These are phyloP conservation scores for Fusarium sp. DNA, from an alignment of 2,329 filamentous ascomycete genomes.

Conservation along the genomic window DNA sequence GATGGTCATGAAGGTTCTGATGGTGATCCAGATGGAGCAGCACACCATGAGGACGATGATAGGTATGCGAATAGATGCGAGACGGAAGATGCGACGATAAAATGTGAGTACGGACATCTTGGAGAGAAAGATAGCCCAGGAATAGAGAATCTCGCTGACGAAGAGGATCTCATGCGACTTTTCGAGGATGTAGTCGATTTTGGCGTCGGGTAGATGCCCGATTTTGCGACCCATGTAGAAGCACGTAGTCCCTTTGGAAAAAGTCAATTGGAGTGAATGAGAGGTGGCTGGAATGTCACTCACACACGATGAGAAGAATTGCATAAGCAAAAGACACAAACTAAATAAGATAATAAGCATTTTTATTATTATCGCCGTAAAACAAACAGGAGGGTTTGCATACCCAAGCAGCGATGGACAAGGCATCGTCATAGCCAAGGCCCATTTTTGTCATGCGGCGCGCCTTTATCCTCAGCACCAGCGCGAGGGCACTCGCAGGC, in stretches of 20 bases:
- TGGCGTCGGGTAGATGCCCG: slow-evolving; percentile 7
- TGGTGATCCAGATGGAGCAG: slow-evolving; percentile 46
- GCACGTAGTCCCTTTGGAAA: slow-evolving; percentile 18
- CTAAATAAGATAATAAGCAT: slow-evolving; percentile 13
- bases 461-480: slow-evolving; percentile 35
- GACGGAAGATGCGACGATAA: slow-evolving; percentile 49
- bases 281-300: not conserved
- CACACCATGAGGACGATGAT: slow-evolving; percentile 45
- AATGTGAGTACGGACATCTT: slow-evolving; percentile 49
- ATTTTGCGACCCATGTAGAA: slow-evolving; percentile 34
- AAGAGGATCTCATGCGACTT: slow-evolving; percentile 34
- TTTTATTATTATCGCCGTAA: not conserved
- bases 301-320: slow-evolving; percentile 30
- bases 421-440: slow-evolving; percentile 37
- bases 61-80: slow-evolving; percentile 45
- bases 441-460: slow-evolving; percentile 42
- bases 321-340: slow-evolving; percentile 32
- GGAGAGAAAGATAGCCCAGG: slow-evolving; percentile 46
- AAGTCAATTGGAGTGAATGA: slow-evolving; percentile 1
- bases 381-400: not conserved
- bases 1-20: slow-evolving; percentile 40
- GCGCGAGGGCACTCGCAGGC: slow-evolving; percentile 34
- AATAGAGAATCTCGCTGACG: slow-evolving; percentile 39
- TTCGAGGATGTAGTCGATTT: slow-evolving; percentile 26
- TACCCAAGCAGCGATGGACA: slow-evolving; percentile 38